Base-by-base conservation (phyloP, 176 grass and related monocot genomes). In the Phragmites australis region DNA sequence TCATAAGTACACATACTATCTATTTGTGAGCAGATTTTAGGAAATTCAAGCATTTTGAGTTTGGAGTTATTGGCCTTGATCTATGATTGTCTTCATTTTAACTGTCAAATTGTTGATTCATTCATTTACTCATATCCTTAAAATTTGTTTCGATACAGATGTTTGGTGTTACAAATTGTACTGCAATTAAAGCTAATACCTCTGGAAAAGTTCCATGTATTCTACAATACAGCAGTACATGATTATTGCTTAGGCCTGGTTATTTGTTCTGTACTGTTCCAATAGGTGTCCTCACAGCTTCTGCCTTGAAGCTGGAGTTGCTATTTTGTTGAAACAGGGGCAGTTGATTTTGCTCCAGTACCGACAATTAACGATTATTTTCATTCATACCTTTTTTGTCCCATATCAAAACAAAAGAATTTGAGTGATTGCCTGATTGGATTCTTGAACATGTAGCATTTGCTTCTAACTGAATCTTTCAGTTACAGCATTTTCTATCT, bases 11-110 rank as follows among this genome's bases (percentile, higher is more conserved):
- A 58, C 29, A 22, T 26, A 49, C 11, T 78, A 68, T 75, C 0
- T 74, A 75, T 83, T 53, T 66, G 30, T 79, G 8, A 10, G 22
- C 68, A n/a, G 25, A 22, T 73, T 66, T 12, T 46, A 77, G 13
- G 41, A 65, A 78, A 64, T 47, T 47, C 52, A 54, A 43, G 18
- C 60, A 48, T 6, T 1, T 42, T 44, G 19, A 4, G 47, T 19
- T 64, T n/a, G 66, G 6, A 55, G 46, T 87, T 76, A 40, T 51
- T 69, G 19, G 47, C 6, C 61, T 58, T 75, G 52, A 70, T 51
- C 44, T 51, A 76, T 81, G 37, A 7, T 48, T 68, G 27, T 63
- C 46, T 82, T 6, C 8, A 40, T 72, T 12, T 46, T 29, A 37
- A 21, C 41, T 66, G 58, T 74, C 37, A 4, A 56, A 66, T 39